Evolutionary conservation across 225 moss, liverwort and hornwort genomes (phyloP).

Genomic region (Antitrichia curtipendula): DNA sequence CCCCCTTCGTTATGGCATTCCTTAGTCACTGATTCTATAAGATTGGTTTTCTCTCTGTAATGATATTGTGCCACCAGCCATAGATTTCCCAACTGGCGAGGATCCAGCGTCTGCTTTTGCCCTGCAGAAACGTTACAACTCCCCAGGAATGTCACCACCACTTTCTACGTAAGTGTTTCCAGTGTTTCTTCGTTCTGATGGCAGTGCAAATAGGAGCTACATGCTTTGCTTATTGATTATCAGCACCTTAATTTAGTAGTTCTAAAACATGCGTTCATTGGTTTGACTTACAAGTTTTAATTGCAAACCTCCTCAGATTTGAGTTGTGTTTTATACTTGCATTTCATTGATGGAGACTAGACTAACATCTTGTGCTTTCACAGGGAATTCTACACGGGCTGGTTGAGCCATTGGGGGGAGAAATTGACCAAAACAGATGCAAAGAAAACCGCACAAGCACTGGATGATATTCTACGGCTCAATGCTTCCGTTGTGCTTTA

Average conservation of each 20-base stretch:
- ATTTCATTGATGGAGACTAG: not conserved
- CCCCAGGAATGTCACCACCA: conserved; percentile 59
- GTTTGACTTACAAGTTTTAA: not conserved
- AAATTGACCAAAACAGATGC: conserved; percentile 44
- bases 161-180: conserved; percentile 37
- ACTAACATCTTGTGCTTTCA: not conserved
- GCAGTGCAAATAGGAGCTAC: not conserved
- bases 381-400: conserved; percentile 82
- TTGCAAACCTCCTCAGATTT: not conserved
- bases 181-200: not conserved
- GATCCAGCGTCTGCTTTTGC: conserved; percentile 62
- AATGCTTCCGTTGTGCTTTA: conserved; percentile 85
- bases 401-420: conserved; percentile 82
- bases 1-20: not conserved
- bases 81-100: conserved; percentile 56
- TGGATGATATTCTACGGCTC: conserved; percentile 44
- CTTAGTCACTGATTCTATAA: not conserved
- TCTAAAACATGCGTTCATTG: not conserved
- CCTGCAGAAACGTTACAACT: conserved; percentile 53
- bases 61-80: conserved; percentile 28
- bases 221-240: not conserved
- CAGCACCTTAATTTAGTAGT: not conserved
- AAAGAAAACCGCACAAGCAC: conserved; percentile 34
- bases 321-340: not conserved
- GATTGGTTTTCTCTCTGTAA: not conserved